These are phyloP conservation scores for Pichia ethanolica DNA, from an alignment of 805 yeast genomes.

Conservation along the genomic window DNA sequence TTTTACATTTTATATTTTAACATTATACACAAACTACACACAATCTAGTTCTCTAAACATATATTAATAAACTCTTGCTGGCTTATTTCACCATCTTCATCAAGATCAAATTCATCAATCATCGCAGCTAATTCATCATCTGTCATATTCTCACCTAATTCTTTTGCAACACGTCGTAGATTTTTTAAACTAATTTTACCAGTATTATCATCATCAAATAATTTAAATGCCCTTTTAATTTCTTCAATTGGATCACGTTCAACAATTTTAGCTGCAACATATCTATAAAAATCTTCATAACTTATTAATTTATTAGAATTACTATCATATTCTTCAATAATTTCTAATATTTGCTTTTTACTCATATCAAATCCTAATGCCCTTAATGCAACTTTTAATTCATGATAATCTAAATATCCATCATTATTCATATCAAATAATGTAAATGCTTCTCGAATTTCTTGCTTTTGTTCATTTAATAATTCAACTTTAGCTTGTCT, in stretches of 20 bases:
- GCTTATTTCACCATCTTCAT: constrained; percentile 91
- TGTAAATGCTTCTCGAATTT: constrained; percentile 84
- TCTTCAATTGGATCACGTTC: constrained; percentile 92
- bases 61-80: constrained; percentile 87
- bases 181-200: constrained; percentile 81
- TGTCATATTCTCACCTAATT: constrained; percentile 81
- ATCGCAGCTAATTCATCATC: constrained; percentile 93
- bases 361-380: constrained; percentile 87
- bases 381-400: constrained; percentile 84
- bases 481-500: constrained; percentile 54
- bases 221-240: constrained; percentile 77
- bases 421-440: constrained; percentile 90
- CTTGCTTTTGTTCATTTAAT: constrained; percentile 81
- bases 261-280: constrained; percentile 74
- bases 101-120: constrained; percentile 96
- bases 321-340: constrained; percentile 74
- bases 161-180: constrained; percentile 83
- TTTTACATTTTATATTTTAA: background rate
- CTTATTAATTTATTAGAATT: constrained; percentile 66
- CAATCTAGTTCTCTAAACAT: constrained; percentile 57
- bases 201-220: constrained; percentile 82
- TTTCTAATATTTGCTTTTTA: constrained; percentile 64
- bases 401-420: constrained; percentile 87
- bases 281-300: constrained; percentile 74
- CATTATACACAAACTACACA: background rate